A percentile compares a stretch with the other conserved stretches of the same genome.
phyloP scores from a whole-genome alignment of 495 filamentous ascomycete species.

The Chaetomium fimeti region DNA sequence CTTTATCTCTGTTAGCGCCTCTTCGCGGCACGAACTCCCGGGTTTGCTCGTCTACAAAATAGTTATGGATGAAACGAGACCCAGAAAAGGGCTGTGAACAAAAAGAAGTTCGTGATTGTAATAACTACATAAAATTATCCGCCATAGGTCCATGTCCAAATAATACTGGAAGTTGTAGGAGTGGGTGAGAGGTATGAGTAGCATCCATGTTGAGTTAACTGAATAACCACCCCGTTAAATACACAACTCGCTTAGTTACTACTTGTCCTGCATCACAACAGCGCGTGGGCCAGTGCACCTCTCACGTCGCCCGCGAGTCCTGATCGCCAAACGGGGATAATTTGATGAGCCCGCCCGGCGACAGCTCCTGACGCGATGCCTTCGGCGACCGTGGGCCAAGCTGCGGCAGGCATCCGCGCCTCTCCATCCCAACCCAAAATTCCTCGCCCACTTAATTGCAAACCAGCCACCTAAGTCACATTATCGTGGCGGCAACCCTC shows the following conservation, averaged over 20 bases:
- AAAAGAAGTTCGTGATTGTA: no score
- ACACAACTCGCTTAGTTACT: not conserved
- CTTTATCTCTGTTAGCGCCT: not conserved
- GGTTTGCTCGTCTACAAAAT: no score
- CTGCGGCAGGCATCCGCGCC: slow-evolving; percentile 29
- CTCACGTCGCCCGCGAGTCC: slow-evolving; percentile 19
- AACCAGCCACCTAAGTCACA: slow-evolving; percentile 2
- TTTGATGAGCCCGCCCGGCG: slow-evolving; percentile 17
- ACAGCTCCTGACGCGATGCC: slow-evolving; percentile 32
- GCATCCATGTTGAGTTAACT: no score
- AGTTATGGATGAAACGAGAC: no score
- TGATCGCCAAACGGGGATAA: slow-evolving; percentile 26
- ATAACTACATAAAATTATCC: no score
- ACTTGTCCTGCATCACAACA: no score
- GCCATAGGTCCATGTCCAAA: no score
- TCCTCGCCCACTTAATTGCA: slow-evolving; percentile 15
- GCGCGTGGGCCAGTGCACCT: not conserved
- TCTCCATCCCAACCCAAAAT: slow-evolving; percentile 22
- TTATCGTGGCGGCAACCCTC: not conserved
- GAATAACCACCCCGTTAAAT: not conserved
- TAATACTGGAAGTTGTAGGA: no score
- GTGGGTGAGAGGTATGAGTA: no score
- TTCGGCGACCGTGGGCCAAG: slow-evolving; percentile 27
- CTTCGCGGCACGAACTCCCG: not conserved
- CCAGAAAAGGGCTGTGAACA: no score